Percentiles rank a stretch among this genome's conserved stretches.
phyloP scores from a whole-genome alignment of 176 grass and related monocot species.

The Poa pratensis region DNA sequence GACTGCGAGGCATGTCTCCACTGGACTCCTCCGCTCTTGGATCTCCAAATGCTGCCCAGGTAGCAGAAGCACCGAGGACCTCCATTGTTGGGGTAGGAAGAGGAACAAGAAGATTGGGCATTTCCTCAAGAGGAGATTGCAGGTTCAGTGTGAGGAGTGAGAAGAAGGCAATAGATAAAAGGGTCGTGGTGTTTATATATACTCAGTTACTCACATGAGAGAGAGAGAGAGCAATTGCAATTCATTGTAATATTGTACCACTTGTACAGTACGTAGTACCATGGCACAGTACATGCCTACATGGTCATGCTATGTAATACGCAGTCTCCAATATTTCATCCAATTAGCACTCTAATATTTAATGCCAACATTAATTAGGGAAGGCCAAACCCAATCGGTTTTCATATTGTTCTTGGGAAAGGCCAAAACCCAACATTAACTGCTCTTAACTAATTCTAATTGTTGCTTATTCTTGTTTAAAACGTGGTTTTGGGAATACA shows the following conservation, averaged over 20 bases:
- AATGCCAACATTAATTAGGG: too few species aligned
- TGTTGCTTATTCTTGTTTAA: too few species aligned
- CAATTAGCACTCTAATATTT: too few species aligned
- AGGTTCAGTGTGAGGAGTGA: slow-evolving; percentile 15
- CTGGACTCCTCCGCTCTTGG: slow-evolving; percentile 22
- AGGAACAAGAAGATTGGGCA: slow-evolving; percentile 25
- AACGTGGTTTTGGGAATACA: too few species aligned
- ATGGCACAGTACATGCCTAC: slow-evolving; percentile 34
- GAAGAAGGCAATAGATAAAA: slow-evolving; percentile 44
- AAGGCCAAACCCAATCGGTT: too few species aligned
- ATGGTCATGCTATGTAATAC: slow-evolving; percentile 18
- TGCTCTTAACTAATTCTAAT: too few species aligned
- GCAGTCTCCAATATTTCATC: too few species aligned
- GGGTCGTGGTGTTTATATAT: slow-evolving; percentile 51
- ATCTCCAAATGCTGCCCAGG: slow-evolving; percentile 12
- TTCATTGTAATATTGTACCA: slow-evolving; percentile 29
- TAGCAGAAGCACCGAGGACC: slow-evolving; percentile 4
- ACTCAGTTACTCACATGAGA: slow-evolving; percentile 21
- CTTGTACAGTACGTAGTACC: neutral
- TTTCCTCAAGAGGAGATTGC: slow-evolving; percentile 18
- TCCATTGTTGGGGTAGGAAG: slow-evolving; percentile 35
- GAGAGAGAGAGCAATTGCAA: slow-evolving; percentile 29
- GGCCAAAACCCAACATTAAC: too few species aligned
- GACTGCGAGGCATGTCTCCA: slow-evolving; percentile 16
- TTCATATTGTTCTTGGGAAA: too few species aligned